Evolutionary conservation across 139 green algal species (phyloP).

Genomic region (Raphidocelis subcapitata): DNA sequence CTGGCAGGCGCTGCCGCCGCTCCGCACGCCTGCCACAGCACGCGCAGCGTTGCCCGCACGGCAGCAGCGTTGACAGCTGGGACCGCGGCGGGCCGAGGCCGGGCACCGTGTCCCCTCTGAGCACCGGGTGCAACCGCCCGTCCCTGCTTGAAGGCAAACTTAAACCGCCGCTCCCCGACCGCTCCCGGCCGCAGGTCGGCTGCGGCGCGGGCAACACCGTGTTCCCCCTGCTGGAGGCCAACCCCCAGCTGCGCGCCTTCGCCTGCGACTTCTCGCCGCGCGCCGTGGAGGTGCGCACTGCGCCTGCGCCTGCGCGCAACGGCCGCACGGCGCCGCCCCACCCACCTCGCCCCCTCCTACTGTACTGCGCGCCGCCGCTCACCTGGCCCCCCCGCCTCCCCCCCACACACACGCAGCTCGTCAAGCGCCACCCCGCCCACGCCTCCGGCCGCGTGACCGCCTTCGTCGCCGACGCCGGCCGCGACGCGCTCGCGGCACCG

Average conservation of each 20-base stretch:
- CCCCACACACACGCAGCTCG: no score
- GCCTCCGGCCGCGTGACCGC: conserved; percentile 45
- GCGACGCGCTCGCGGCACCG: conserved; percentile 33
- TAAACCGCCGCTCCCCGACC: neutral
- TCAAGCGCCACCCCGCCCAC: no score
- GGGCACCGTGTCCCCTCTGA: no score
- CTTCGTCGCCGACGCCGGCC: conserved; percentile 88
- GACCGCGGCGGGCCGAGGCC: no score
- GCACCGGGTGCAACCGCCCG: no score
- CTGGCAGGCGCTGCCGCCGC: neutral
- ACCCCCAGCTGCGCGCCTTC: conserved; percentile 62
- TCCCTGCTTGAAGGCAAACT: no score
- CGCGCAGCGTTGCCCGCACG: neutral
- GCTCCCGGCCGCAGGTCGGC: conserved; percentile 71
- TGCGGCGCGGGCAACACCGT: conserved; percentile 94
- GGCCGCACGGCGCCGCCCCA: no score
- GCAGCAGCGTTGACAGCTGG: neutral
- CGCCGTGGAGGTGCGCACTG: conserved; percentile 61
- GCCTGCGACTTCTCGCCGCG: conserved; percentile 87
- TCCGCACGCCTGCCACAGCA: neutral
- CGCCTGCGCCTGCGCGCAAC: no score
- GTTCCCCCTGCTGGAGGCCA: conserved; percentile 82
- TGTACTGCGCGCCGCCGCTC: no score
- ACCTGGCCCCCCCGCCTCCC: no score
- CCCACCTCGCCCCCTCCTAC: no score